Conservation (phyloP, 2,329 filamentous ascomycete species). For the Fusarium sp. region DNA sequence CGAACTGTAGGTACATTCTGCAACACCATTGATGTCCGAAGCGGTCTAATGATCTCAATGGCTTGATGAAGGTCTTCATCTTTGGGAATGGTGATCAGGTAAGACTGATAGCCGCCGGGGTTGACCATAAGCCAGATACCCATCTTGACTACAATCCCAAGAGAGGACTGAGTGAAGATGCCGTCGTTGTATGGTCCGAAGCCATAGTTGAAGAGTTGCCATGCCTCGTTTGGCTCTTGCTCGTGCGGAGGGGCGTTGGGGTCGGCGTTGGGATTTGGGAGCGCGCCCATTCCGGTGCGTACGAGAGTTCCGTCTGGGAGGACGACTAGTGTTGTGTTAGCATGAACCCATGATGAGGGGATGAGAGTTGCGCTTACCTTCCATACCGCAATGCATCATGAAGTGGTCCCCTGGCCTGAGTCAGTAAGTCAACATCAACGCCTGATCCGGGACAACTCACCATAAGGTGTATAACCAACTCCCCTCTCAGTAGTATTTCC, state of each 20-base stretch:
- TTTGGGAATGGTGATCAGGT: conserved; percentile 35
- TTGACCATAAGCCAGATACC: conserved; percentile 36
- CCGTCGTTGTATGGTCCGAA: conserved; percentile 35
- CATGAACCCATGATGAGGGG: rapidly evolving
- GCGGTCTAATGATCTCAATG: conserved; percentile 36
- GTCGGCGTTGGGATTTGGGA: conserved; percentile 28
- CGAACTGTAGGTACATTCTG: conserved; percentile 39
- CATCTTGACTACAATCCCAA: conserved; percentile 37
- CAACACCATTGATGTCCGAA: conserved; percentile 35
- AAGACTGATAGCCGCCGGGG: conserved; percentile 30
- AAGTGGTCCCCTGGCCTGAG: conserved; percentile 17
- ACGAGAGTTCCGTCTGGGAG: conserved; percentile 27
- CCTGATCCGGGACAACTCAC: neutral
- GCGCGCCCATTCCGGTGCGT: conserved; percentile 35
- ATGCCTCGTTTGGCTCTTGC: conserved; percentile 29
- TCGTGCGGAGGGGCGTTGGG: conserved; percentile 26
- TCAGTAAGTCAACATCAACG: rapidly evolving
- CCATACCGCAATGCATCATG: conserved; percentile 37
- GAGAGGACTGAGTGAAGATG: conserved; percentile 27
- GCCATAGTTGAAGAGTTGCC: conserved; percentile 36
- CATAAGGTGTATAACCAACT: conserved; percentile 37
- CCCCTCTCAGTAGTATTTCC: conserved; percentile 33
- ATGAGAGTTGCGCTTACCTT: conserved; percentile 4
- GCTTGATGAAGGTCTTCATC: conserved; percentile 38
- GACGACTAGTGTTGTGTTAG: neutral